Percentiles rank a stretch among this genome's conserved stretches.
phyloP scores from a whole-genome alignment of 805 yeast species.

The Cyberlindnera subsufficiens region DNA sequence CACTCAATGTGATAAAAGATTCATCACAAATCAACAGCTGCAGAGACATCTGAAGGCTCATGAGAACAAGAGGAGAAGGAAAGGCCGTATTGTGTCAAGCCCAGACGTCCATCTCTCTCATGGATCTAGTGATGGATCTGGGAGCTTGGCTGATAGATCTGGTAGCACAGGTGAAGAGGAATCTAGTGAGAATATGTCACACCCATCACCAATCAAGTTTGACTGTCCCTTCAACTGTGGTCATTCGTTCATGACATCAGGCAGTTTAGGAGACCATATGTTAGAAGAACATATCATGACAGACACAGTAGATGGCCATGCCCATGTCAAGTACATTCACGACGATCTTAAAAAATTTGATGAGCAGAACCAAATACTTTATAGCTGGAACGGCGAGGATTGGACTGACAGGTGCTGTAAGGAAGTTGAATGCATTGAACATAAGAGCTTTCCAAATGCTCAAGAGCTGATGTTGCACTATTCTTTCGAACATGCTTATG shows the following conservation, averaged over 20 bases:
- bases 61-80: conserved; percentile 3
- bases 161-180: too few relatives aligned
- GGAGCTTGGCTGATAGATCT: too few relatives aligned
- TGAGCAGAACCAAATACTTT: neutral
- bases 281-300: conserved; percentile 1
- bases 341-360: neutral
- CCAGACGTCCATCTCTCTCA: too few relatives aligned
- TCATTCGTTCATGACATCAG: neutral
- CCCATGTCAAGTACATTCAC: neutral
- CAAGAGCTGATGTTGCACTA: neutral
- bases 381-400: neutral
- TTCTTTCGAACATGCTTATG: neutral
- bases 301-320: neutral
- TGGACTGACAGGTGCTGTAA: neutral
- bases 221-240: conserved; percentile 2
- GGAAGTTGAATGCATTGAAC: neutral
- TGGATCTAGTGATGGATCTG: too few relatives aligned
- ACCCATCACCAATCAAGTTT: neutral
- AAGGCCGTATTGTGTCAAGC: too few relatives aligned
- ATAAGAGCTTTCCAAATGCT: neutral
- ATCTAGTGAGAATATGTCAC: neutral
- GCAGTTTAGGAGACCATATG: neutral
- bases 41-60: conserved; percentile 57
- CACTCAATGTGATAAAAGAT: conserved; percentile 52
- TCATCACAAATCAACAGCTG: conserved; percentile 52